Base-by-base conservation (phyloP, 2,329 filamentous ascomycete species). In the Ophiostoma novo-ulmi region DNA sequence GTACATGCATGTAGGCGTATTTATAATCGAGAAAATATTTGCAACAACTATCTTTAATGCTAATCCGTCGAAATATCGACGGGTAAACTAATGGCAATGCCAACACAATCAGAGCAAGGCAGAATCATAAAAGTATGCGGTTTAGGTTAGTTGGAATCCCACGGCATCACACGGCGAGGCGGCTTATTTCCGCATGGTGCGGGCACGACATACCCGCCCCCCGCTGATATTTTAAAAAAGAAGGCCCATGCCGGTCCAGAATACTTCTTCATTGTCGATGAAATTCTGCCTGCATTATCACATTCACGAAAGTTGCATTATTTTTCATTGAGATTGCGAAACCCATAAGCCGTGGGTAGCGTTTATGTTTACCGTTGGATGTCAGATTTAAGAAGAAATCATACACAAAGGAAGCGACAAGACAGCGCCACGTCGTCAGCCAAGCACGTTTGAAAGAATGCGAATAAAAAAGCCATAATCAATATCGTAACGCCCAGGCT, bases 351-450 rank as follows among this genome's bases (percentile, higher is more conserved):
- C 52, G 22, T 58, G n/a, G 10, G 17, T 3, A 11, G 22, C n/a
- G 48, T 22, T 8, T 10, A 11, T 20, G 20, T 22, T 22, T 8
- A 13, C 48, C n/a, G 22, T 58, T 11, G 3, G n/a, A n/a, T 7
- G 5, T 26, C 5, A 1, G 22, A 58, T 3, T 26, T 44, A 44
- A 11, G 0, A 26, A 22, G 3, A 26, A 58, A 26, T 13, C 1
- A 13, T n/a, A 7, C 22, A 58, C 8, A 58, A 26, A 58, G 52
- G 2, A 20, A 48, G 6, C n/a, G n/a, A 11, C 52, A 26, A 31
- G n/a, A 58, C 52, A 26, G n/a, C 52, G 52, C 52, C 52, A 58
- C n/a, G 52, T 58, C 52, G 52, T 58, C 22, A 26, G 52, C 52
- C 52, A 58, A 58, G 52, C 10, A 8, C 5, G 10, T 10, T 58